These are phyloP conservation scores for Globisporangium perplexum DNA, from an alignment of 352 stramenopile species.

Conservation along the genomic window DNA sequence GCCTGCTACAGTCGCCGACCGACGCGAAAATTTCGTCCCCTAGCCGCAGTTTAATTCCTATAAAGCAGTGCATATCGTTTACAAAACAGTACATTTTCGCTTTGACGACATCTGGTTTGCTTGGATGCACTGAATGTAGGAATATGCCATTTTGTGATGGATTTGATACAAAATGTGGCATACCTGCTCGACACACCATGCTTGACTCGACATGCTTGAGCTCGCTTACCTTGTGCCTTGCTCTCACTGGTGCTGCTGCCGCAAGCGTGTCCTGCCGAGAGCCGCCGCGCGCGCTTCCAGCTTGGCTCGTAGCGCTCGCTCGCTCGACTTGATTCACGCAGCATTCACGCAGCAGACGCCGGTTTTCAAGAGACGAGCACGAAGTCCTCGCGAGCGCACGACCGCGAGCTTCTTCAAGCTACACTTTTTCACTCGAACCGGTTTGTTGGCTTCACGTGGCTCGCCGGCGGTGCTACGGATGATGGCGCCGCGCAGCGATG, in stretches of 20 bases:
- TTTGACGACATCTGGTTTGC: neutral
- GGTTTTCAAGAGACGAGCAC: no score
- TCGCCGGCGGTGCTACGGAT: neutral
- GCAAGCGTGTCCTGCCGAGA: no score
- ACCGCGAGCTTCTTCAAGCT: neutral
- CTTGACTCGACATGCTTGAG: no score
- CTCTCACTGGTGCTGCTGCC: no score
- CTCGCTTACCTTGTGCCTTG: no score
- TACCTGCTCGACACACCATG: no score
- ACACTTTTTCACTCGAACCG: neutral
- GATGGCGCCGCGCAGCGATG: neutral
- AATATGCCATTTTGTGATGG: no score
- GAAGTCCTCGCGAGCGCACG: neutral
- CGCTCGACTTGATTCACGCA: neutral
- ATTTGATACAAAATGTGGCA: no score
- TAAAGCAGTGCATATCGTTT: neutral
- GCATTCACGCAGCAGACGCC: no score
- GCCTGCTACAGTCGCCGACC: no score
- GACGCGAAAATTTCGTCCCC: neutral
- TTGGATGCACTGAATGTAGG: neutral
- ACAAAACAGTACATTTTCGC: neutral
- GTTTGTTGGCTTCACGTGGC: neutral
- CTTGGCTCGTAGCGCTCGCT: no score
- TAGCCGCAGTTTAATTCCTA: neutral
- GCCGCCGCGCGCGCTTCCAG: no score